phyloP scores from a whole-genome alignment of 331 rosid genomes.

The Cydonia oblonga region DNA sequence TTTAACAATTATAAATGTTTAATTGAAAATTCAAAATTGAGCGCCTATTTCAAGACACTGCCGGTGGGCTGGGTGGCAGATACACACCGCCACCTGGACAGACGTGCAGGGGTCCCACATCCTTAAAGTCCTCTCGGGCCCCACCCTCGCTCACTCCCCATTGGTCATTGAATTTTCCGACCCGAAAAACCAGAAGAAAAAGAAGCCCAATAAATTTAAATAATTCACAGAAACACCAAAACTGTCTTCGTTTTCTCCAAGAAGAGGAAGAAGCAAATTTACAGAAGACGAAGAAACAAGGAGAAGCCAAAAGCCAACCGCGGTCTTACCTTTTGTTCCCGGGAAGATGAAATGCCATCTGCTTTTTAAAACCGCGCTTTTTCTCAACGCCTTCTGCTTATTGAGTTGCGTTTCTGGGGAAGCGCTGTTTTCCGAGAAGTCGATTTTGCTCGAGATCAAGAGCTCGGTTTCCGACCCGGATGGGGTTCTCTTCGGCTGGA shows the following conservation, averaged over 20 bases:
- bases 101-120: neutral
- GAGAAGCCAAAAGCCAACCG: neutral
- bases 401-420: constrained; percentile 6
- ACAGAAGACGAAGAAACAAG: neutral
- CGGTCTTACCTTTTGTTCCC: neutral
- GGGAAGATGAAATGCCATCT: constrained; percentile 21
- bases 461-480: constrained; percentile 13
- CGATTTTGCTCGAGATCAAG: constrained; percentile 28
- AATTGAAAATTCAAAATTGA: no score
- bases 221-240: neutral
- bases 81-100: neutral
- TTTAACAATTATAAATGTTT: no score
- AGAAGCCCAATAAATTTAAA: neutral
- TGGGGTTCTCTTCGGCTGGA: constrained; percentile 29
- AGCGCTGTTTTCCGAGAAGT: constrained; percentile 5
- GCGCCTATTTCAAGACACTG: no score
- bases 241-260: neutral
- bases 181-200: neutral
- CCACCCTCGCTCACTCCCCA: neutral
- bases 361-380: neutral
- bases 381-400: constrained; percentile 3
- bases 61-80: neutral
- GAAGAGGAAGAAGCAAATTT: neutral
- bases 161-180: neutral
- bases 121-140: neutral